A percentile compares a stretch with the other conserved stretches of the same genome.
Evolutionary conservation across 2,329 filamentous ascomycete genomes (phyloP).

Genomic region (Mariannaea elegans): DNA sequence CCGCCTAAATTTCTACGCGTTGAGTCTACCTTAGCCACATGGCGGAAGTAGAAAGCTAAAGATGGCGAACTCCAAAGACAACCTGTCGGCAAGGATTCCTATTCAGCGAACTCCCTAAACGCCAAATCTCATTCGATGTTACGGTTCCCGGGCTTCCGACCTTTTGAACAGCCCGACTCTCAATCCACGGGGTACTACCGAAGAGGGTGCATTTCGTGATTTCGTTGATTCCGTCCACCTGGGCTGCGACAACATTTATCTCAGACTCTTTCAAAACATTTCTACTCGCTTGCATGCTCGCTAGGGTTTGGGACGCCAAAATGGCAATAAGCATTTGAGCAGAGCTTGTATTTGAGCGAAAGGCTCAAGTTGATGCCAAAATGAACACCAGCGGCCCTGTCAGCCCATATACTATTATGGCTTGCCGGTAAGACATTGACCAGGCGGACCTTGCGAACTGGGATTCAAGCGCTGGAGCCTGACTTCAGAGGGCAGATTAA

Average conservation of each 20-base stretch:
- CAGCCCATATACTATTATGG: not conserved
- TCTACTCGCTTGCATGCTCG: conserved; percentile 22
- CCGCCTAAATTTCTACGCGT: conserved; percentile 7
- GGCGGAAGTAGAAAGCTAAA: conserved; percentile 7
- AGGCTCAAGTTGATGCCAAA: conserved; percentile 4
- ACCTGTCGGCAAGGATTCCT: conserved; percentile 10
- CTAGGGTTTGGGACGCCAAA: conserved; percentile 3
- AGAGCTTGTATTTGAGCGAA: conserved; percentile 12
- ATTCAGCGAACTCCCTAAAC: conserved; percentile 11
- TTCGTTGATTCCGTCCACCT: conserved; percentile 10
- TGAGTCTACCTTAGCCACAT: not conserved
- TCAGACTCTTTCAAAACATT: not conserved
- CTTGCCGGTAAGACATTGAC: conserved; percentile 7
- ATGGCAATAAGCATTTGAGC: conserved; percentile 10
- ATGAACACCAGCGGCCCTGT: conserved; percentile 3
- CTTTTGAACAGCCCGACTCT: conserved; percentile 6
- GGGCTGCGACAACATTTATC: conserved; percentile 19
- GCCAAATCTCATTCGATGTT: conserved; percentile 1
- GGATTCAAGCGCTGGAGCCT: conserved; percentile 21
- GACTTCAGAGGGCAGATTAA: conserved; percentile 13
- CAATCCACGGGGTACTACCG: not conserved
- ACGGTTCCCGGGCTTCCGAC: conserved; percentile 7
- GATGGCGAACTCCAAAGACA: conserved; percentile 2
- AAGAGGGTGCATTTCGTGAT: conserved; percentile 11
- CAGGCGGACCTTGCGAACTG: conserved; percentile 11